Evolutionary conservation across 2,329 filamentous ascomycete species (phyloP).

Genomic region (Arthrobotrys iridis): DNA sequence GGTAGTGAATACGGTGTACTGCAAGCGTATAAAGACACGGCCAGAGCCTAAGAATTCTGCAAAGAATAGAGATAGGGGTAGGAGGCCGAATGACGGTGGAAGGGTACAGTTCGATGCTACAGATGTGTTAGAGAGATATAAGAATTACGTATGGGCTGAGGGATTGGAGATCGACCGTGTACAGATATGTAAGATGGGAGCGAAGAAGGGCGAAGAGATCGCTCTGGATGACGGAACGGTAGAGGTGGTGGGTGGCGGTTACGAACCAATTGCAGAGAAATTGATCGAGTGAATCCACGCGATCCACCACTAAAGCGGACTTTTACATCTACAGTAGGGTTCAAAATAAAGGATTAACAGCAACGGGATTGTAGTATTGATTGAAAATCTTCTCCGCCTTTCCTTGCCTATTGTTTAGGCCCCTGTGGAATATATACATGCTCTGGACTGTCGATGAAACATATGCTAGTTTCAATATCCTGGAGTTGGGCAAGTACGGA

Average conservation of each 20-base stretch:
- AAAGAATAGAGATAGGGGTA: conserved; percentile 55
- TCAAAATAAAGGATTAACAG: too few relatives aligned
- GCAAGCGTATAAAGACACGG: conserved; percentile 61
- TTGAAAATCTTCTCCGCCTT: too few relatives aligned
- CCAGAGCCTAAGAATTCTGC: conserved; percentile 52
- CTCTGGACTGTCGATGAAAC: too few relatives aligned
- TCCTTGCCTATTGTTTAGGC: too few relatives aligned
- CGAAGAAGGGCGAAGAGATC: conserved; percentile 64
- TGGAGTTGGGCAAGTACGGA: too few relatives aligned
- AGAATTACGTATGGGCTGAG: conserved; percentile 76
- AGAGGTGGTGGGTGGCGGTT: conserved; percentile 41
- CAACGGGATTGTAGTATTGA: too few relatives aligned
- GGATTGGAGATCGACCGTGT: conserved; percentile 75
- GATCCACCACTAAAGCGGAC: too few relatives aligned
- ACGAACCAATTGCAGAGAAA: conserved; percentile 13
- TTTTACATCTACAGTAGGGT: too few relatives aligned
- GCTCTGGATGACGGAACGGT: conserved; percentile 38
- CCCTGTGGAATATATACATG: too few relatives aligned
- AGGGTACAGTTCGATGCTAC: conserved; percentile 66
- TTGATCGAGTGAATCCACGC: background rate
- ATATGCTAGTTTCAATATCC: too few relatives aligned
- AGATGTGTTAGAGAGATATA: conserved; percentile 69
- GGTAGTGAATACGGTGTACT: conserved; percentile 85
- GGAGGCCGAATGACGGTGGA: conserved; percentile 60
- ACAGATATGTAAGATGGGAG: conserved; percentile 88